phyloP scores from a whole-genome alignment of 768 basidiomycete genomes.

The Mycena olivaceomarginata region DNA sequence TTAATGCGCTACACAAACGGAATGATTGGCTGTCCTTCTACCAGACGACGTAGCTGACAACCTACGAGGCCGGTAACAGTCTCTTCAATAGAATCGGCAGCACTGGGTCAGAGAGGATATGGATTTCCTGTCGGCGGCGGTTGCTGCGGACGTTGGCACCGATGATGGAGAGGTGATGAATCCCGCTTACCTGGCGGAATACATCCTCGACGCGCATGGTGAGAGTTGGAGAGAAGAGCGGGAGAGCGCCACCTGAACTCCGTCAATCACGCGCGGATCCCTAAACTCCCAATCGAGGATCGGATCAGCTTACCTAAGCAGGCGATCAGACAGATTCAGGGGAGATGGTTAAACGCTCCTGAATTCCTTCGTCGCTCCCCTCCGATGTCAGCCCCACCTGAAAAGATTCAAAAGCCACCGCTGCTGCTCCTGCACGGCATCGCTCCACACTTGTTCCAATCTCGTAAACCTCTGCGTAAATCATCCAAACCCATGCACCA shows the following conservation, averaged over 20 bases:
- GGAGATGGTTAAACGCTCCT: too few relatives aligned
- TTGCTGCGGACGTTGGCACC: slow-evolving; percentile 16
- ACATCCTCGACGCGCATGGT: slow-evolving; percentile 42
- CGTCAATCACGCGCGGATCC: too few relatives aligned
- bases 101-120: slow-evolving; percentile 76
- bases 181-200: slow-evolving; percentile 38
- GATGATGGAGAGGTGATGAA: neutral
- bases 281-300: too few relatives aligned
- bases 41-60: neutral
- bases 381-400: too few relatives aligned
- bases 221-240: neutral
- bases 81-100: slow-evolving; percentile 78
- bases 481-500: too few relatives aligned
- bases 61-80: slow-evolving; percentile 68
- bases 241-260: neutral
- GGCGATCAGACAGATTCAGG: too few relatives aligned
- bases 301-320: too few relatives aligned
- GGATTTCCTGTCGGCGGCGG: slow-evolving; percentile 70
- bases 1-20: slow-evolving; percentile 58
- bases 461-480: too few relatives aligned
- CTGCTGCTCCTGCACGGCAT: too few relatives aligned
- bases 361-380: too few relatives aligned
- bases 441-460: too few relatives aligned
- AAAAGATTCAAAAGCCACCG: too few relatives aligned
- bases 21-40: neutral